Evolutionary conservation across 2,329 filamentous ascomycete species (phyloP), one percentile per base, ranked within the genome.

Genomic region (Blastomyces parvus): DNA sequence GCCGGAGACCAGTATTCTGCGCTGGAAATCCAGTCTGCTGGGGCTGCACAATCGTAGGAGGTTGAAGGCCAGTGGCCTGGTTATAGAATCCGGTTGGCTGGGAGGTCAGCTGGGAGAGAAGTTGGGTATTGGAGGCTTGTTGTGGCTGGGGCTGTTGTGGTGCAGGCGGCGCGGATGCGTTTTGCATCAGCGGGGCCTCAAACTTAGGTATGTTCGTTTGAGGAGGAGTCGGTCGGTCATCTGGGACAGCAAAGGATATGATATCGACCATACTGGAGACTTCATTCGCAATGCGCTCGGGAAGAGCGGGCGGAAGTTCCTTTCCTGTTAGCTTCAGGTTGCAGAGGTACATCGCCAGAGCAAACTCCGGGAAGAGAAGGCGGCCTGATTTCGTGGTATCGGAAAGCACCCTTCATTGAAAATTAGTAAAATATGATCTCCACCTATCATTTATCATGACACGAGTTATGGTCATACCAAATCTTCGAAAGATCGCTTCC

Each of bases 201-300:
- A 93, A 91, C 69, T 86, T 88, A 0, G 90, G 87, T 19, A 85
- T 85, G 74, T 90, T 92, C 65, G 80, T 84, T 62, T 81, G 81
- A 3, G 80, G 78, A n/a, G 82, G 46, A 22, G 78, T 69, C 17
- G 78, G 80, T 48, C 79, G 80, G 36, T 93, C 88, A 67, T 99
- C 94, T 0, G 85, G 86, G 30, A 97, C 84, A 69, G 88, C 91
- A 74, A 99, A 99, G 64, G 91, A 96, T 73, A 99, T 99, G 63
- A 99, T 99, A 73, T 99, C 94, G 50, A 99, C 94, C 92, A 99
- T 97, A 77, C 94, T 96, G 3, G 93, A 97, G 22, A 99, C 94
- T 76, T 99, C 94, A 71, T 99, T 99, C 79, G 87, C 89, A 67
- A 99, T 87, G 64, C 86, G 88, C 40, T 97, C 91, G 0, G 94